Evolutionary conservation across 805 yeast species (phyloP).

Genomic region (Candida tibetensis): DNA sequence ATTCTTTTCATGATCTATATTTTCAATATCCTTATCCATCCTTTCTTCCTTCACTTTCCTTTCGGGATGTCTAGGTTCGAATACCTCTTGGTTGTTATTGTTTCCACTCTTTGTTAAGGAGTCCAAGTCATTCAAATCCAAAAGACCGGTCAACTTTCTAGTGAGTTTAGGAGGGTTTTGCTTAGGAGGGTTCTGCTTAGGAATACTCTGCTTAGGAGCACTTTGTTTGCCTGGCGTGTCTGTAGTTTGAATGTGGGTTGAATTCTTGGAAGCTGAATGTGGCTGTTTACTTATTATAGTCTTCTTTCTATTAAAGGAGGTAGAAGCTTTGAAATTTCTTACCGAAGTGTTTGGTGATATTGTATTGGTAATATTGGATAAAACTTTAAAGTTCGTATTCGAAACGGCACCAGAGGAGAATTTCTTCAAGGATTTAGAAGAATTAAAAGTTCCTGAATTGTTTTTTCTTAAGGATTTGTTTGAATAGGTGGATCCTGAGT

Average conservation of each 20-base stretch:
- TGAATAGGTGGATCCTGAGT: constrained; percentile 22
- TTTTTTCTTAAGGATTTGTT: constrained; percentile 18
- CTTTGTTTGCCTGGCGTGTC: constrained; percentile 16
- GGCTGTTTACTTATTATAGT: constrained; percentile 24
- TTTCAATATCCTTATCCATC: neutral
- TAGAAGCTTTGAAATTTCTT: constrained; percentile 35
- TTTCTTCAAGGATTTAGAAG: constrained; percentile 18
- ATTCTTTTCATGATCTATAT: neutral
- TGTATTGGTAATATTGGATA: constrained; percentile 35
- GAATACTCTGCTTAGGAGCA: constrained; percentile 16
- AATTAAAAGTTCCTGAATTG: constrained; percentile 3
- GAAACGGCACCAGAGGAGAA: neutral
- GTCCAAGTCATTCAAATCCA: constrained; percentile 15
- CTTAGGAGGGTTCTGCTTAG: constrained; percentile 15
- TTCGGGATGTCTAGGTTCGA: neutral
- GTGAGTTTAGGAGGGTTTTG: constrained; percentile 18
- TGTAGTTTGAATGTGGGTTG: constrained; percentile 15
- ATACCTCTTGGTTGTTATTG: constrained; percentile 2
- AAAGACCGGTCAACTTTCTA: constrained; percentile 16
- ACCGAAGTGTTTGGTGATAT: constrained; percentile 16
- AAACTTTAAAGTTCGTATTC: constrained; percentile 17
- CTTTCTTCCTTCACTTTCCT: neutral
- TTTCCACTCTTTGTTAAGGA: constrained; percentile 2
- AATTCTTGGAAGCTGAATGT: neutral
- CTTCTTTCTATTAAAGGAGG: constrained; percentile 36